A percentile compares a stretch with the other conserved stretches of the same genome.
These are phyloP conservation scores for Gypsophila paniculata DNA, from an alignment of 179 eudicot genomes.

Conservation along the genomic window DNA sequence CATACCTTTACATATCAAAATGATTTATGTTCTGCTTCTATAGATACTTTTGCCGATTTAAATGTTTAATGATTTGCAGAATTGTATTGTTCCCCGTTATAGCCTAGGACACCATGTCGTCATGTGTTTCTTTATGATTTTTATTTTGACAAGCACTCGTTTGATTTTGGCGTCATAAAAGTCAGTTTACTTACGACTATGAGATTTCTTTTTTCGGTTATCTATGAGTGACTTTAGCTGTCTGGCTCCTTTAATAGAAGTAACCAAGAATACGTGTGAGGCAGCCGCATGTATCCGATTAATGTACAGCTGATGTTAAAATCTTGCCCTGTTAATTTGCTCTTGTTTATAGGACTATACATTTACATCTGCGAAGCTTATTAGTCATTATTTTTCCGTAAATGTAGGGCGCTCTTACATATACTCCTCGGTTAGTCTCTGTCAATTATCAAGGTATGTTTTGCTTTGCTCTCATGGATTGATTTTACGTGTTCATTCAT, in stretches of 20 bases:
- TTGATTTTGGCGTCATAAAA: neutral
- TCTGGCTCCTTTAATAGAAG: too few relatives aligned
- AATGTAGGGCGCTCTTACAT: constrained; percentile 76
- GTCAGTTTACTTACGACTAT: neutral
- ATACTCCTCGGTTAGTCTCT: constrained; percentile 87
- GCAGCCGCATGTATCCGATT: too few relatives aligned
- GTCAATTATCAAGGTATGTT: constrained; percentile 67
- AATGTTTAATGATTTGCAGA: neutral
- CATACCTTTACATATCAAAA: neutral
- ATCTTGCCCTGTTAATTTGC: constrained; percentile 2
- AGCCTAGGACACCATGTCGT: neutral
- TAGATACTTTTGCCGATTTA: neutral
- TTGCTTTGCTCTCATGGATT: constrained; percentile 6
- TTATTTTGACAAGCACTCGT: neutral
- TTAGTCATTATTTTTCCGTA: constrained; percentile 11
- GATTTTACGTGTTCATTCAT: neutral
- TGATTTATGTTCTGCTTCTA: neutral
- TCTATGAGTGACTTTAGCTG: too few relatives aligned
- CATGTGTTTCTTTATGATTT: neutral
- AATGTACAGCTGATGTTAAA: neutral
- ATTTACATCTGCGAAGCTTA: neutral
- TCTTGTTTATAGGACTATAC: neutral
- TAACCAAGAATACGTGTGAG: too few relatives aligned
- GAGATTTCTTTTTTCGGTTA: too few relatives aligned
- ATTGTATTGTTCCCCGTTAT: neutral